Conservation (phyloP, 2,329 filamentous ascomycete genomes). For the Fonsecaea pedrosoi region DNA sequence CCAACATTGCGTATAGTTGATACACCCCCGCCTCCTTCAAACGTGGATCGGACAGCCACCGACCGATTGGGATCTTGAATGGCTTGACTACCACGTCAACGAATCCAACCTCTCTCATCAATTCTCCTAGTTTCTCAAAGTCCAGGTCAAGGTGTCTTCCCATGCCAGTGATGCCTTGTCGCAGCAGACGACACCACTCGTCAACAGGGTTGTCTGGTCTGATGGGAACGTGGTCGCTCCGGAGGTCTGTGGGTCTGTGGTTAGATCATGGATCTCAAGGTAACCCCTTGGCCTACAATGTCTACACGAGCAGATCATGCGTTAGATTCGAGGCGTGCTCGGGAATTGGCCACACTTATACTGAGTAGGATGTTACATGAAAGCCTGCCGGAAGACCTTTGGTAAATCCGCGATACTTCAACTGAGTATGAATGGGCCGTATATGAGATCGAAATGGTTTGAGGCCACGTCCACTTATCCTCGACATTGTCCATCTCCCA, state of each 20-base stretch:
- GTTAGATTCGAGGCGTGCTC: slow-evolving; percentile 33
- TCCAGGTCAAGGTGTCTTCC: slow-evolving; percentile 51
- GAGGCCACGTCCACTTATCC: slow-evolving; percentile 60
- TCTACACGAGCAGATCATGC: slow-evolving; percentile 42
- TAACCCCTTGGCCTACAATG: slow-evolving; percentile 46
- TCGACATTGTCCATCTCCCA: slow-evolving; percentile 66
- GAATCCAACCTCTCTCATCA: slow-evolving; percentile 41
- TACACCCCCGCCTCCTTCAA: slow-evolving; percentile 21
- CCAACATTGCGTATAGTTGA: slow-evolving; percentile 23
- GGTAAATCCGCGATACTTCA: slow-evolving; percentile 65
- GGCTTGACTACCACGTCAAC: slow-evolving; percentile 36
- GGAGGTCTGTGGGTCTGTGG: slow-evolving; percentile 31
- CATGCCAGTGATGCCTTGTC: slow-evolving; percentile 54
- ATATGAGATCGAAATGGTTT: slow-evolving; percentile 66
- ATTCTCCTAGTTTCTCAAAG: slow-evolving; percentile 22
- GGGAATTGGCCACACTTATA: not conserved
- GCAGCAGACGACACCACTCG: slow-evolving; percentile 30
- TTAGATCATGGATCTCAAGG: slow-evolving; percentile 50
- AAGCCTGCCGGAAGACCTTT: slow-evolving; percentile 30
- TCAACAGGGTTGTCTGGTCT: slow-evolving; percentile 38
- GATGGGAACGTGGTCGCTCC: slow-evolving; percentile 39
- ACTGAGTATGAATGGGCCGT: slow-evolving; percentile 61
- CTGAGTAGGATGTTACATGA: slow-evolving; percentile 16
- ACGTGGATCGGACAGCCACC: slow-evolving; percentile 43
- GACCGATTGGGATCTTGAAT: slow-evolving; percentile 41